These are phyloP conservation scores for Lactarius trivialis DNA, from an alignment of 768 basidiomycete species.

Conservation along the genomic window DNA sequence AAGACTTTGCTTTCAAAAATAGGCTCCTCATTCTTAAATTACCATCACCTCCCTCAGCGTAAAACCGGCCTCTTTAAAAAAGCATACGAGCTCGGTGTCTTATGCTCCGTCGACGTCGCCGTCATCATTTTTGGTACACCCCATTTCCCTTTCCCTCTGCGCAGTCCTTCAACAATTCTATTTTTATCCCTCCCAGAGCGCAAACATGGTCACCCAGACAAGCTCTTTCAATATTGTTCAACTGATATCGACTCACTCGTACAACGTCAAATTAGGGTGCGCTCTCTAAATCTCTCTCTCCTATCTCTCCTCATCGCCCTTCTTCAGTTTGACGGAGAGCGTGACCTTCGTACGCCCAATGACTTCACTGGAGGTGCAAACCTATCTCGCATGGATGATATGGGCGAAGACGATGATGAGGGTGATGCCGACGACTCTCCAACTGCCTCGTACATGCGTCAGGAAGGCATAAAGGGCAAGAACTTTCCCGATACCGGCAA, in stretches of 20 bases:
- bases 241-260: conserved; percentile 63
- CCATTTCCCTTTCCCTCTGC: conserved; percentile 24
- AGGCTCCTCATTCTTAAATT: conserved; percentile 51
- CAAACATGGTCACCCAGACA: conserved; percentile 69
- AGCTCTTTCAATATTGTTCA: conserved; percentile 79
- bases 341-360: conserved; percentile 42
- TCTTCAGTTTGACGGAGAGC: conserved; percentile 45
- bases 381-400: conserved; percentile 33
- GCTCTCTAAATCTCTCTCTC: conserved; percentile 13
- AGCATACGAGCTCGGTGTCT: conserved; percentile 84
- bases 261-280: conserved; percentile 54
- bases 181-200: conserved; percentile 53
- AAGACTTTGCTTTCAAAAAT: conserved; percentile 29
- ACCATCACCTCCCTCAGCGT: conserved; percentile 44
- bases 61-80: conserved; percentile 91
- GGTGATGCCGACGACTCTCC: conserved; percentile 20
- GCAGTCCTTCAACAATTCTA: conserved; percentile 27
- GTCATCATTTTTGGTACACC: conserved; percentile 76
- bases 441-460: conserved; percentile 10
- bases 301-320: background rate
- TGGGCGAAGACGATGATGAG: conserved; percentile 31
- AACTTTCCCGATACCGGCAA: conserved; percentile 18
- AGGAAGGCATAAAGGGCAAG: conserved; percentile 22
- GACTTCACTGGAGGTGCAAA: conserved; percentile 39
- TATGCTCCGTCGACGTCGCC: conserved; percentile 83